phyloP scores from a whole-genome alignment of 192 early-diverging fungal species.

The Podila epigama region DNA sequence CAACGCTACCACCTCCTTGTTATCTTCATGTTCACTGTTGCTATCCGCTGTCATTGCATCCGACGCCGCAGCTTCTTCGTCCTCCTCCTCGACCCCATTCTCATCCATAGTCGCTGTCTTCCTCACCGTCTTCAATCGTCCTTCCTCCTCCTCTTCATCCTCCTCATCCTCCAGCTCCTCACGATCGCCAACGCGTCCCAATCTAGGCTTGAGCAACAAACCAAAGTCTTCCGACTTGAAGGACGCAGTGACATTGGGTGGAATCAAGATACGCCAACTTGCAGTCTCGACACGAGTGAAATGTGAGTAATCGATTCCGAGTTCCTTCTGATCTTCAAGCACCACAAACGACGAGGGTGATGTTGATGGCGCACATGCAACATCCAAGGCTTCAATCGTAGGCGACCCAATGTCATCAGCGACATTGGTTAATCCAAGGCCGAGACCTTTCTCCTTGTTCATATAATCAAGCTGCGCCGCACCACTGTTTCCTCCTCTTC shows the following conservation, averaged over 20 bases:
- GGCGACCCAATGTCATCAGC: not conserved
- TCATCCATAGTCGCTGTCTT: no score
- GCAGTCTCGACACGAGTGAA: slow-evolving; percentile 46
- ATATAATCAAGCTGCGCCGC: no score
- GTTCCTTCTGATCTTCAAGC: slow-evolving; percentile 37
- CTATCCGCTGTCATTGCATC: not conserved
- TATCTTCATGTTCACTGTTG: not conserved
- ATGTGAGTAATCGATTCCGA: slow-evolving; percentile 40
- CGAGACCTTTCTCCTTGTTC: slow-evolving; percentile 5
- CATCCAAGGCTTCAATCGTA: slow-evolving; percentile 20
- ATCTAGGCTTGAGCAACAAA: slow-evolving; percentile 39
- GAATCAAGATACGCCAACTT: slow-evolving; percentile 46
- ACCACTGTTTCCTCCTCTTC: no score
- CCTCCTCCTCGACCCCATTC: not conserved
- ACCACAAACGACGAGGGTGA: slow-evolving; percentile 25
- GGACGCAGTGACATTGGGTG: slow-evolving; percentile 32
- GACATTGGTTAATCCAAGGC: slow-evolving; percentile 1
- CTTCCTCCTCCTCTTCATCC: not conserved
- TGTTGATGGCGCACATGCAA: slow-evolving; percentile 30
- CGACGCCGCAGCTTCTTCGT: not conserved
- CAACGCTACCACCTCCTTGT: not conserved
- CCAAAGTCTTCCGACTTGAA: slow-evolving; percentile 48
- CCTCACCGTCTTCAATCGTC: not conserved
- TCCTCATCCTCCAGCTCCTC: not conserved
- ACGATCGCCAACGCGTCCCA: not conserved